A percentile compares a stretch with the other conserved stretches of the same genome.
Conservation (phyloP, 192 early-diverging fungal species). For the Piromyces finnis region DNA sequence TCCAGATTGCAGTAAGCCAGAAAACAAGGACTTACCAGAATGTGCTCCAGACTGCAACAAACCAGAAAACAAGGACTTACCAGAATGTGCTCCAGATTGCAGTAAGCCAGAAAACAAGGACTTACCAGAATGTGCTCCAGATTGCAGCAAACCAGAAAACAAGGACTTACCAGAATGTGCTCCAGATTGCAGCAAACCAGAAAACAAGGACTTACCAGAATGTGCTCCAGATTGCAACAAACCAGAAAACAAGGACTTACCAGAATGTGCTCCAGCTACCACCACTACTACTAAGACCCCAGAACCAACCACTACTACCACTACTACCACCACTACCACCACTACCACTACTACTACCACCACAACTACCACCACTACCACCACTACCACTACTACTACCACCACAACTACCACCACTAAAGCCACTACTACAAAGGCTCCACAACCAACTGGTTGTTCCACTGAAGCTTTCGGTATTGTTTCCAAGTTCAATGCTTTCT, state of each 20-base stretch:
- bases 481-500: not conserved
- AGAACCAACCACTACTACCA: not conserved
- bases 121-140: too few relatives aligned
- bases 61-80: too few relatives aligned
- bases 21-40: too few relatives aligned
- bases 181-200: too few relatives aligned
- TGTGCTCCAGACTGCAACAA: not conserved
- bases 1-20: too few relatives aligned
- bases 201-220: too few relatives aligned
- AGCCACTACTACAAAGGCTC: not conserved
- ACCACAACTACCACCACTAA: not conserved
- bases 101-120: too few relatives aligned
- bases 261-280: not conserved
- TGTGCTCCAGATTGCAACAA: too few relatives aligned
- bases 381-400: not conserved
- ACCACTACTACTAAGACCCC: not conserved
- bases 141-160: too few relatives aligned
- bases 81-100: too few relatives aligned
- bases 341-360: not conserved
- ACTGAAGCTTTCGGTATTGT: not conserved
- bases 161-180: too few relatives aligned
- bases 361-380: not conserved
- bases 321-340: not conserved
- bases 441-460: not conserved
- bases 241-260: too few relatives aligned